Conservation (phyloP, 2,329 filamentous ascomycete species). For the Verticillium albo-atrum region DNA sequence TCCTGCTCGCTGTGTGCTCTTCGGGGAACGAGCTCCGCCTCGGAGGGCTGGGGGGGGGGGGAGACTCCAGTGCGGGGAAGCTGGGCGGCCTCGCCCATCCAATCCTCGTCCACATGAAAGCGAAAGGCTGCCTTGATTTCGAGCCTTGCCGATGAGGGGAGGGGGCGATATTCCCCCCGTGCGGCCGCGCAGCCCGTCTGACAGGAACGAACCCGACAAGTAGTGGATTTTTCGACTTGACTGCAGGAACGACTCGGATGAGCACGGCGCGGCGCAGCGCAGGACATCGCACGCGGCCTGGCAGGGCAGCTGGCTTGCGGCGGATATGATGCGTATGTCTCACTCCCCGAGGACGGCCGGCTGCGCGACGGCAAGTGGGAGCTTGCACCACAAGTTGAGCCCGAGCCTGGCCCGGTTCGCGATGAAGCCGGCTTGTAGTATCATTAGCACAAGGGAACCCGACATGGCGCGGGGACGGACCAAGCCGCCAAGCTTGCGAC, state of each 20-base stretch:
- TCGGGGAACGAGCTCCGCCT: not conserved
- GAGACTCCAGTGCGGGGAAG: not conserved
- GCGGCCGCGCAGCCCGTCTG: not conserved
- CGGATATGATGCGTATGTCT: not conserved
- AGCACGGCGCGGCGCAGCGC: not conserved
- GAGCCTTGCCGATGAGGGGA: not conserved
- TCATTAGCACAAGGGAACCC: not conserved
- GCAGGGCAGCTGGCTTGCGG: not conserved
- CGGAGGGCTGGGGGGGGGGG: not conserved
- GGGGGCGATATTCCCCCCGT: too few species aligned
- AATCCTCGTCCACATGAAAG: not conserved
- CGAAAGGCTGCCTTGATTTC: not conserved
- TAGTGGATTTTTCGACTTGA: not conserved
- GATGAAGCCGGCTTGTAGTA: not conserved
- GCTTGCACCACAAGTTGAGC: not conserved
- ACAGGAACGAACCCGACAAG: not conserved
- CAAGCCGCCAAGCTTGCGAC: not conserved
- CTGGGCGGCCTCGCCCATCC: not conserved
- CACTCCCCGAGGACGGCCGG: not conserved
- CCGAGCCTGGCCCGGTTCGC: not conserved
- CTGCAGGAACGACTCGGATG: not conserved
- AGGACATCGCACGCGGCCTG: not conserved
- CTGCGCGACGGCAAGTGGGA: not conserved
- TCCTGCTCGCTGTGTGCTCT: not conserved
- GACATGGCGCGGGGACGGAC: not conserved